A percentile compares a stretch with the other conserved stretches of the same genome.
These are phyloP conservation scores for Sugiyamaella qingdaonensis DNA, from an alignment of 805 yeast species.

Conservation along the genomic window DNA sequence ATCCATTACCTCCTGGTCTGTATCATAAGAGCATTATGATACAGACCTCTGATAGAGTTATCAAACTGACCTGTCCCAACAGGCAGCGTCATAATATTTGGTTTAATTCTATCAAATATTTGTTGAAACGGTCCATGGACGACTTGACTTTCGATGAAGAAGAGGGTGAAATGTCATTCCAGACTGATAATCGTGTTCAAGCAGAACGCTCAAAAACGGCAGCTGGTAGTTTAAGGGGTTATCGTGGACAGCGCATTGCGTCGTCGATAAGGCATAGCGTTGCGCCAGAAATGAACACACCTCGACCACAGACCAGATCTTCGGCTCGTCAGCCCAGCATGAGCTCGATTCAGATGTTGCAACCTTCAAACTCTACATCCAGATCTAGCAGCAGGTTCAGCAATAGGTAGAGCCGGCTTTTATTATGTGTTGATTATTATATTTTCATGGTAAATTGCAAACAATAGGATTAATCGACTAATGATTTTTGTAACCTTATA, in stretches of 20 bases:
- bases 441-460: too few species aligned
- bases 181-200: conserved; percentile 14
- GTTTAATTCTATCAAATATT: conserved; percentile 76
- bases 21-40: conserved; percentile 80
- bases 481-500: background rate
- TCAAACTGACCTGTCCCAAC: conserved; percentile 83
- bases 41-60: conserved; percentile 57
- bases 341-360: conserved; percentile 11
- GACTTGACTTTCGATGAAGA: conserved; percentile 24
- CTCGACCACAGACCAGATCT: conserved; percentile 6
- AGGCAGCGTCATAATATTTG: conserved; percentile 86
- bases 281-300: conserved; percentile 25
- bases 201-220: conserved; percentile 17
- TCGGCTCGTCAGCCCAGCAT: conserved; percentile 17
- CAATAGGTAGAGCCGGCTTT: background rate
- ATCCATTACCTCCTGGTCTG: conserved; percentile 85
- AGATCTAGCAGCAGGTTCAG: conserved; percentile 13
- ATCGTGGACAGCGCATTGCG: conserved; percentile 12
- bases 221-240: conserved; percentile 9
- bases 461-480: background rate
- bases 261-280: conserved; percentile 22
- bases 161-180: conserved; percentile 15
- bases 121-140: conserved; percentile 46
- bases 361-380: conserved; percentile 5
- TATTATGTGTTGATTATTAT: background rate